Evolutionary conservation across 345 rosid species (phyloP).

Genomic region (Gossypium arboreum): DNA sequence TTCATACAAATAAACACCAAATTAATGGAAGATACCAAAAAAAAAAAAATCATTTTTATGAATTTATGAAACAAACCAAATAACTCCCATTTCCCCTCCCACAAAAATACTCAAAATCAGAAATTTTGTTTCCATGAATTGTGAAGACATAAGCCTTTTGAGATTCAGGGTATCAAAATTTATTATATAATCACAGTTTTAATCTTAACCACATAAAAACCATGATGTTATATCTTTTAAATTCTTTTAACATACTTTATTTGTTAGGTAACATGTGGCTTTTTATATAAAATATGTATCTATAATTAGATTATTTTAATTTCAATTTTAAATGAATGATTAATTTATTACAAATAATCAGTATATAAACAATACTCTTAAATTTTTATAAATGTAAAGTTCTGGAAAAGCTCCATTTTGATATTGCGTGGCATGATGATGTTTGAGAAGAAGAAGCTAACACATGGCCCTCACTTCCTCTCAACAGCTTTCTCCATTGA

Average conservation of each 20-base stretch:
- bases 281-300: background rate
- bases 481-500: constrained; percentile 14
- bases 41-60: too few relatives aligned
- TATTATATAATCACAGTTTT: background rate
- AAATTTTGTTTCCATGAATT: too few relatives aligned
- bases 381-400: too few relatives aligned
- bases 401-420: background rate
- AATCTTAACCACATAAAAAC: constrained; percentile 5
- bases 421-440: background rate
- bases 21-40: too few relatives aligned
- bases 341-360: background rate
- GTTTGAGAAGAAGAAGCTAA: background rate
- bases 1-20: too few relatives aligned
- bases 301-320: too few relatives aligned
- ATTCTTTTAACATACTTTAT: background rate
- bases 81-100: too few relatives aligned
- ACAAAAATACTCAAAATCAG: too few relatives aligned
- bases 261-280: background rate
- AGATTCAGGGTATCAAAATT: background rate
- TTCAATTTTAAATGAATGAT: too few relatives aligned
- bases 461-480: background rate
- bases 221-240: background rate
- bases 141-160: too few relatives aligned
- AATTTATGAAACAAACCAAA: too few relatives aligned
- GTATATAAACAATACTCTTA: too few relatives aligned